Evolutionary conservation across 495 filamentous ascomycete genomes (phyloP).

Genomic region (Penicillium taxi): DNA sequence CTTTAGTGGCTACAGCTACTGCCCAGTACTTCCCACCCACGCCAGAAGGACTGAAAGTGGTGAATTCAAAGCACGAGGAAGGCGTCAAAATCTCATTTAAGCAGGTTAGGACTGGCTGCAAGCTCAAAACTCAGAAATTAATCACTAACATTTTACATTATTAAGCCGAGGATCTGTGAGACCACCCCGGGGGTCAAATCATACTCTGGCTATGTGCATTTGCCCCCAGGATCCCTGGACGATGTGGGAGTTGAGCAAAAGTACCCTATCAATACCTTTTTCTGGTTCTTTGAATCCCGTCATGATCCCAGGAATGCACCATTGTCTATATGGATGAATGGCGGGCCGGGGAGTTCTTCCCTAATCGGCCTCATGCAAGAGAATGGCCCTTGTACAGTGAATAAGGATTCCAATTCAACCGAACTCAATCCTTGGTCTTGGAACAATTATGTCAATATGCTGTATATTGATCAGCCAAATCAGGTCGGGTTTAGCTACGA

Average conservation of each 20-base stretch:
- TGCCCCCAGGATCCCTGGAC: slow-evolving; percentile 28
- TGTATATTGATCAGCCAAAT: slow-evolving; percentile 59
- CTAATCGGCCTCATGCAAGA: slow-evolving; percentile 59
- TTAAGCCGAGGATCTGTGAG: slow-evolving; percentile 46
- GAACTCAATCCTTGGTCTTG: slow-evolving; percentile 48
- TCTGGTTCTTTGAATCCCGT: slow-evolving; percentile 42
- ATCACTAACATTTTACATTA: slow-evolving; percentile 16
- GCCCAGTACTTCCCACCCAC: slow-evolving; percentile 51
- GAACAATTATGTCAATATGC: slow-evolving; percentile 56
- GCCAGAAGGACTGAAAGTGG: slow-evolving; percentile 42
- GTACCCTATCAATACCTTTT: slow-evolving; percentile 38
- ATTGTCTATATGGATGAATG: slow-evolving; percentile 47
- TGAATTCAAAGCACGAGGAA: slow-evolving; percentile 50
- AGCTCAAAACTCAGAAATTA: neutral
- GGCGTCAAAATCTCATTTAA: slow-evolving; percentile 58
- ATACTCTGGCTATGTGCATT: slow-evolving; percentile 37
- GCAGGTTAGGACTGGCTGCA: slow-evolving; percentile 24
- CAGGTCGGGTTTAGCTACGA: slow-evolving; percentile 57
- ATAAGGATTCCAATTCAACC: slow-evolving; percentile 44
- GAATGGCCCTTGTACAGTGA: slow-evolving; percentile 54
- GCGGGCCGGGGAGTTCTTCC: slow-evolving; percentile 50
- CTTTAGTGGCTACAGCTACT: slow-evolving; percentile 13
- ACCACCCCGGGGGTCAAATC: slow-evolving; percentile 42
- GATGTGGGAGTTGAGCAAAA: slow-evolving; percentile 28
- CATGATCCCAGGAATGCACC: slow-evolving; percentile 43